Percentiles rank a stretch among this genome's conserved stretches.
Conservation (phyloP, 148 eudicot species). For the Nyssa sinensis region DNA sequence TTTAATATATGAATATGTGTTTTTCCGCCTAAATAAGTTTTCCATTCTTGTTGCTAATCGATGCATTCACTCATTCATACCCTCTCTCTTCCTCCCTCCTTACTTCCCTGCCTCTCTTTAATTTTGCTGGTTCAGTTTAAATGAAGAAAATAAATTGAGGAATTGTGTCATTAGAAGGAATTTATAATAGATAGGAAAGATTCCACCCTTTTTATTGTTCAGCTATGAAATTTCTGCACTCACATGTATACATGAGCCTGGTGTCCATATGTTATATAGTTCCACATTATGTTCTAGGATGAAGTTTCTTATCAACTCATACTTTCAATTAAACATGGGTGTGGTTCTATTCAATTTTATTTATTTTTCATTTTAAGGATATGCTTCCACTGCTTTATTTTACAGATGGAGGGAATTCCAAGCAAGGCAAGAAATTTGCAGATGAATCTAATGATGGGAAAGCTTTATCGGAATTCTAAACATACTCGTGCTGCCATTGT, state of each 20-base stretch:
- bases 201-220: not conserved
- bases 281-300: not conserved
- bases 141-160: not conserved
- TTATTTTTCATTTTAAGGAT: not conserved
- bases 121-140: not conserved
- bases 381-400: constrained; percentile 8
- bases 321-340: not conserved
- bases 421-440: constrained; percentile 73
- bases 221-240: not conserved
- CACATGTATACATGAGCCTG: not conserved
- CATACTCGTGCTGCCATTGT: constrained; percentile 80
- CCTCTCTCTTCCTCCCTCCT: not conserved
- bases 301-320: not conserved
- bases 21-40: no score
- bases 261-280: not conserved
- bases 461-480: constrained; percentile 73
- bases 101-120: not conserved
- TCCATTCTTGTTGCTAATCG: not conserved
- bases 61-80: not conserved
- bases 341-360: not conserved
- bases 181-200: not conserved
- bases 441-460: constrained; percentile 89
- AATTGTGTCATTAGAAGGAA: not conserved
- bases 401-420: constrained; percentile 91
- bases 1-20: not conserved